Conservation (phyloP, 164 flowering plant genomes). For the Nelumbo lutea region DNA sequence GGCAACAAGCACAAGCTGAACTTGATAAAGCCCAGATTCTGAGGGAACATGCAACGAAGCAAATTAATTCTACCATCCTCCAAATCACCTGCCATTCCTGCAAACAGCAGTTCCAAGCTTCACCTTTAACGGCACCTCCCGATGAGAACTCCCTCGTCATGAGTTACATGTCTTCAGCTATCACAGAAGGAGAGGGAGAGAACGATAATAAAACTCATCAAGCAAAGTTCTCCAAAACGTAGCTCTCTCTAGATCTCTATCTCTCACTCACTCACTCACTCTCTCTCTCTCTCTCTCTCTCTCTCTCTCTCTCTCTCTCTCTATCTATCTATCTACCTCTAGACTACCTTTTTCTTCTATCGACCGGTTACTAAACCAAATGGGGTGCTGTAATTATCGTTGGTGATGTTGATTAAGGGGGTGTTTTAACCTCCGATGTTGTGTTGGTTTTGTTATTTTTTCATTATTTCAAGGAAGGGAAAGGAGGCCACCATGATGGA, state of each 20-base stretch:
- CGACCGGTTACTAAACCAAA: conserved; percentile 8
- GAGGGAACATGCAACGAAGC: conserved; percentile 59
- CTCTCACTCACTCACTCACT: background rate
- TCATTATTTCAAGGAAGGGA: conserved; percentile 21
- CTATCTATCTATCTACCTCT: background rate
- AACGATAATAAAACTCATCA: conserved; percentile 23
- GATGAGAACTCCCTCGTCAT: conserved; percentile 41
- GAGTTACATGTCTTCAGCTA: conserved; percentile 60
- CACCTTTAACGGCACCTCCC: conserved; percentile 17
- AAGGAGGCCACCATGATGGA: conserved; percentile 3
- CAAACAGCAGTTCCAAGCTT: conserved; percentile 50
- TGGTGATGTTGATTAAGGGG: conserved; percentile 9
- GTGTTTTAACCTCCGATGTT: conserved; percentile 16
- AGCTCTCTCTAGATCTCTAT: background rate
- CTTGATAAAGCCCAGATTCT: conserved; percentile 64
- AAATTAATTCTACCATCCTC: conserved; percentile 57
- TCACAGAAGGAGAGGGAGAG: conserved; percentile 57
- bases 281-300: background rate
- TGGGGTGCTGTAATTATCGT: conserved; percentile 19
- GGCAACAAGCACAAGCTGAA: conserved; percentile 79
- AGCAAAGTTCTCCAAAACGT: conserved; percentile 13
- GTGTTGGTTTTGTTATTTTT: conserved; percentile 21
- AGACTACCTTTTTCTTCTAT: too few relatives aligned
- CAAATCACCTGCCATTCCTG: conserved; percentile 82
- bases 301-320: background rate